Base-by-base conservation (phyloP, 768 basidiomycete genomes). In the Mycena chlorophos region DNA sequence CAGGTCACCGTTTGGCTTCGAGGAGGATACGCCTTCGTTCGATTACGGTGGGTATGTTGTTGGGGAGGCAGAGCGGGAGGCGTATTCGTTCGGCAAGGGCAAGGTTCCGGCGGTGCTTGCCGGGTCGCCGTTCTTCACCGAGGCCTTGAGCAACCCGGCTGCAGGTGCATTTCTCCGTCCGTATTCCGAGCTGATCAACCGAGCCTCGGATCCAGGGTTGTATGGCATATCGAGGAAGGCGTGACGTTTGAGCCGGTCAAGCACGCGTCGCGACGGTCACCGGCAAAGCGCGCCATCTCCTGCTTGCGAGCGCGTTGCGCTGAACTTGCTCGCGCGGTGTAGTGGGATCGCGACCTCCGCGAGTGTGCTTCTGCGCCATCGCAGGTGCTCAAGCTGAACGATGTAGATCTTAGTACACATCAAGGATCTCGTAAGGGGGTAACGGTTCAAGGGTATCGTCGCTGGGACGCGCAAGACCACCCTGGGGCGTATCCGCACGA, bases 391-490 rank as follows among this genome's bases (percentile, higher is more conserved):
- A 57, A 56, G 39, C 23, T 39, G 51, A 22, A 28, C 10, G 5
- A 6, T 25, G 5, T 61, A 98, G 95, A 69, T 98, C 96, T 26
- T 88, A 88, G 66, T n/a, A n/a, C 77, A 73, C 50, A 83, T 95
- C 68, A 85, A 87, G 63, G 88, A 91, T 65, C 77, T 91, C 17
- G 94, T 94, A 2, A 71, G 81, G 53, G 77, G 79, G 16, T 84
- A 82, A 56, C 94, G 94, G 0, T 98, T 87, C 75, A 80, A 83
- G 51, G 96, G 96, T 4, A 84, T 88, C 60, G 82, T 99, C 54
- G 96, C 96, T 19, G 96, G 96, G 14, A 99, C 96, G 23, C 80
- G 96, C 56, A 99, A 99, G 78, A 99, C 96, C 1, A 98, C 96
- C 1, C 96, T 96, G 28, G 94, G 89, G 57, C 38, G 64, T 51